Evolutionary conservation across 2,329 filamentous ascomycete species (phyloP).

Genomic region (Aspergillus bombycis): DNA sequence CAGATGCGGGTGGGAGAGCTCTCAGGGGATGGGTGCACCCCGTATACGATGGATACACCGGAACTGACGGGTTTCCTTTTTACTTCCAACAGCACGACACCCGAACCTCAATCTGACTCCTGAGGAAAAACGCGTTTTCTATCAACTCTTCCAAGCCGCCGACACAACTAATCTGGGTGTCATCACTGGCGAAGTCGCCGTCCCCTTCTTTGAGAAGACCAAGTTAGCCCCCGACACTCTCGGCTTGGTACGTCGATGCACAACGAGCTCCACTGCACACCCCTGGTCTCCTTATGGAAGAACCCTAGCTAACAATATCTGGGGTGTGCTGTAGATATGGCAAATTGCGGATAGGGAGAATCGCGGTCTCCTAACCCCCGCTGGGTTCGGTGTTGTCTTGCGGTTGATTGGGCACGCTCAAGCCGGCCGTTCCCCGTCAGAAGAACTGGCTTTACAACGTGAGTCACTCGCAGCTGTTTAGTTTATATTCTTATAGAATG

Average conservation of each 20-base stretch:
- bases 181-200: conserved; percentile 92
- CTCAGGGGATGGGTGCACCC: conserved; percentile 30
- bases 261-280: neutral
- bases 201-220: conserved; percentile 98
- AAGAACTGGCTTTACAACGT: conserved; percentile 81
- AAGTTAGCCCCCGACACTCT: conserved; percentile 81
- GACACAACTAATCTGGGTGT: conserved; percentile 91
- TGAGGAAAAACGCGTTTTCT: conserved; percentile 93
- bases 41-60: conserved; percentile 14
- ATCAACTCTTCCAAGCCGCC: conserved; percentile 88
- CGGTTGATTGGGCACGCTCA: conserved; percentile 96
- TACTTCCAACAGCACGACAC: conserved; percentile 38
- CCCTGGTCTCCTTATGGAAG: neutral
- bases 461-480: conserved; percentile 29
- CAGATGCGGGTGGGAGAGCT: conserved; percentile 9
- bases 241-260: conserved; percentile 70
- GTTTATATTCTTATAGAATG: neutral
- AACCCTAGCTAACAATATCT: conserved; percentile 9
- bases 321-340: conserved; percentile 74
- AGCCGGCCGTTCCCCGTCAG: conserved; percentile 77
- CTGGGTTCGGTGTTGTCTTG: conserved; percentile 90
- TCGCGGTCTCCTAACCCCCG: conserved; percentile 85
- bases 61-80: conserved; percentile 29
- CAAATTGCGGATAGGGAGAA: conserved; percentile 98
- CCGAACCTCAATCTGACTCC: conserved; percentile 81